phyloP scores from a whole-genome alignment of 2,329 filamentous ascomycete species.

The Aspergillus costaricaensis region DNA sequence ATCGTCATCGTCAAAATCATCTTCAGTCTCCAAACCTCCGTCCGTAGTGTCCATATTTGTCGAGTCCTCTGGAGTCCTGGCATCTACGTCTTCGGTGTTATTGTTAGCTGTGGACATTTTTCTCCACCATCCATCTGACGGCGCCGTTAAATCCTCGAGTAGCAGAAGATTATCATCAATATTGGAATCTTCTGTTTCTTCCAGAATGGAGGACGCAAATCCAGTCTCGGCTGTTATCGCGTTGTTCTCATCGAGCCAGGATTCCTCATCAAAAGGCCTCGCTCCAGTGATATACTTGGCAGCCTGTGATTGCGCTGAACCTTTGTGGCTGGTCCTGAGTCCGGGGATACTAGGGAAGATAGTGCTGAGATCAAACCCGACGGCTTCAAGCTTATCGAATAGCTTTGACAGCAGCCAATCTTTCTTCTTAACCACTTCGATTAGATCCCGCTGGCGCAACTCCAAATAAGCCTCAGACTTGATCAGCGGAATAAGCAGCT shows the following conservation, averaged over 20 bases:
- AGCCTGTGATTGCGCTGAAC: constrained; percentile 53
- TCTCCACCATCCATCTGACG: constrained; percentile 42
- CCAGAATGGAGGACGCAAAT: constrained; percentile 29
- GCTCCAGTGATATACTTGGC: constrained; percentile 58
- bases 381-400: constrained; percentile 59
- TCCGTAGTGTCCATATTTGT: constrained; percentile 21
- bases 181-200: constrained; percentile 24
- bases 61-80: not conserved
- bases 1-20: constrained; percentile 36
- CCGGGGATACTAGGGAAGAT: constrained; percentile 59
- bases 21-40: constrained; percentile 30
- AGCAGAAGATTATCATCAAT: not conserved
- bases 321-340: constrained; percentile 47
- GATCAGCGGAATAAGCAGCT: constrained; percentile 58
- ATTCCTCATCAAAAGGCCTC: constrained; percentile 53
- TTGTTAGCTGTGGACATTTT: constrained; percentile 20
- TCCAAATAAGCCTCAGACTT: constrained; percentile 51
- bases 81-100: not conserved
- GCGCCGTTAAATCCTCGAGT: constrained; percentile 19
- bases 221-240: constrained; percentile 20
- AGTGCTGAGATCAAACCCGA: constrained; percentile 57
- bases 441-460: constrained; percentile 50
- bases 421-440: constrained; percentile 56
- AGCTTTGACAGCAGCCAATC: constrained; percentile 61
- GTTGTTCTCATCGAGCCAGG: constrained; percentile 44